Conservation (phyloP, 2,329 filamentous ascomycete genomes). For the Pestalotiopsis sp. region DNA sequence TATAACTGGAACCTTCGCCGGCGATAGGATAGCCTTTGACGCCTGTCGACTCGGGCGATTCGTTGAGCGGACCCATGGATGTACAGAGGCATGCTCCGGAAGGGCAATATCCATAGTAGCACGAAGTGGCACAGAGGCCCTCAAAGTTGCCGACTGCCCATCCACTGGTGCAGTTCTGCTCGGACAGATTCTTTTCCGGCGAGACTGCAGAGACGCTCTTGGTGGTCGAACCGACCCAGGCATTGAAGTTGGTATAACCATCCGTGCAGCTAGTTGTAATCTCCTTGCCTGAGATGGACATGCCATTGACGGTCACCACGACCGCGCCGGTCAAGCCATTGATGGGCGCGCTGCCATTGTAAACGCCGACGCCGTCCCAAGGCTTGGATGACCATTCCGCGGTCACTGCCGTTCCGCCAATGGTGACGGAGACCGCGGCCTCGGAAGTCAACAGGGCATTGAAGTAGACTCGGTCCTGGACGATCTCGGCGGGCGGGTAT, state of each 20-base stretch:
- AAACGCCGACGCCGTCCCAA: conserved; percentile 32
- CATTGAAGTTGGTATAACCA: conserved; percentile 6
- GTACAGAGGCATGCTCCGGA: background rate
- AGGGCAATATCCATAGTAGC: background rate
- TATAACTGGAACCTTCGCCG: background rate
- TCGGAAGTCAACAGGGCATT: conserved; percentile 5
- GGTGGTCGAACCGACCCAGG: background rate
- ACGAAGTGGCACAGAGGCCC: background rate
- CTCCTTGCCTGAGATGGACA: background rate
- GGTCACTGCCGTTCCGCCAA: conserved; percentile 32
- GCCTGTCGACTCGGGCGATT: background rate
- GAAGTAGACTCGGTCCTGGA: conserved; percentile 22
- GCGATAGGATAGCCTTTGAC: background rate
- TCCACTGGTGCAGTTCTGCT: background rate
- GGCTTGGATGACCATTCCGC: conserved; percentile 29
- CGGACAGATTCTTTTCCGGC: background rate
- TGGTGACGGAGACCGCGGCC: conserved; percentile 35
- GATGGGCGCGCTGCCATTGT: conserved; percentile 32
- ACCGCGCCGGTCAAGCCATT: conserved; percentile 26
- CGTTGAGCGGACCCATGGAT: background rate
- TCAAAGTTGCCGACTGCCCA: background rate
- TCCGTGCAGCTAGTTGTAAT: background rate
- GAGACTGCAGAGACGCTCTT: background rate
- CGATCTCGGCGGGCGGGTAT: conserved; percentile 19
- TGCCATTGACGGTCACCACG: conserved; percentile 24